These are phyloP conservation scores for Penicillium canariense DNA, from an alignment of 495 filamentous ascomycete genomes.

Conservation along the genomic window DNA sequence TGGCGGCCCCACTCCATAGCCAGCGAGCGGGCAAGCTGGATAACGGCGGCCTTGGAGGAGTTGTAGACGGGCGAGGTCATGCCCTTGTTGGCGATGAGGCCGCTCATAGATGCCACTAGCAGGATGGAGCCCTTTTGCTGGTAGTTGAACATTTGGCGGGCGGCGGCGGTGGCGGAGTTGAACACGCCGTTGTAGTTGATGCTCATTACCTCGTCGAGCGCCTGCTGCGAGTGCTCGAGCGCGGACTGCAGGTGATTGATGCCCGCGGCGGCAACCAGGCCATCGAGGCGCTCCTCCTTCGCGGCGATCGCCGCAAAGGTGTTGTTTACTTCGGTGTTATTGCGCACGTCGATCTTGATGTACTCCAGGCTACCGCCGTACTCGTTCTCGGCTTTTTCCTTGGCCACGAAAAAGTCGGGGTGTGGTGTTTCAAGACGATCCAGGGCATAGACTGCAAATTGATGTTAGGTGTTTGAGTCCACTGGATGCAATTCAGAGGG, in stretches of 20 bases:
- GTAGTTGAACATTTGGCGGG: slow-evolving; percentile 68
- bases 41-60: slow-evolving; percentile 65
- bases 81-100: slow-evolving; percentile 74
- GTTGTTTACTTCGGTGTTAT: slow-evolving; percentile 52
- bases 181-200: slow-evolving; percentile 77
- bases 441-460: slow-evolving; percentile 57
- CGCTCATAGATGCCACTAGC: slow-evolving; percentile 78
- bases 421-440: slow-evolving; percentile 55
- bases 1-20: slow-evolving; percentile 72
- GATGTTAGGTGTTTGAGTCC: neutral
- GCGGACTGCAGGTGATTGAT: slow-evolving; percentile 73
- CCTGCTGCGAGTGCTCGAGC: slow-evolving; percentile 63
- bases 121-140: slow-evolving; percentile 62
- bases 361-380: slow-evolving; percentile 61
- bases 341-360: slow-evolving; percentile 60
- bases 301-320: slow-evolving; percentile 54
- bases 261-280: slow-evolving; percentile 77
- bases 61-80: slow-evolving; percentile 68
- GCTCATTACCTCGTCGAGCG: slow-evolving; percentile 63
- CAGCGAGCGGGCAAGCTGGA: slow-evolving; percentile 60
- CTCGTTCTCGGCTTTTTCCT: slow-evolving; percentile 43
- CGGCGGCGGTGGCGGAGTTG: slow-evolving; percentile 74
- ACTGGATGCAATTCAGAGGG: neutral
- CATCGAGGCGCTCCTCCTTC: slow-evolving; percentile 60
- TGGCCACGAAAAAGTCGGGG: slow-evolving; percentile 48